A percentile compares a stretch with the other conserved stretches of the same genome.
These are phyloP conservation scores for Alternaria arbusti DNA, from an alignment of 2,329 filamentous ascomycete species.

Conservation along the genomic window DNA sequence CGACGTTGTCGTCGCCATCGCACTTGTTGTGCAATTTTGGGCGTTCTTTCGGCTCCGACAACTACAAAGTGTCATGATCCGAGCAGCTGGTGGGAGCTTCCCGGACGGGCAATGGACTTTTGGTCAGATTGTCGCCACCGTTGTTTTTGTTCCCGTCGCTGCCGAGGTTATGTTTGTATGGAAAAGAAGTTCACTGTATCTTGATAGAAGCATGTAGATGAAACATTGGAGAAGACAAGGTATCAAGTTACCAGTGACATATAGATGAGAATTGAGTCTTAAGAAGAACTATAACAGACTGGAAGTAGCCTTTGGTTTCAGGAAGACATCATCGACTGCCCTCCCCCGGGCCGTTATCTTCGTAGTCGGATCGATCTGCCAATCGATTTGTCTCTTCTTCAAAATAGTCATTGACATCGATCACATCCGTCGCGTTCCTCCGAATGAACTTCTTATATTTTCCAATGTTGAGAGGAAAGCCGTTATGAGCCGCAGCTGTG, in stretches of 20 bases:
- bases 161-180: slow-evolving; percentile 8
- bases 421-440: not conserved
- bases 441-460: slow-evolving; percentile 8
- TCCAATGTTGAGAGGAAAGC: slow-evolving; percentile 21
- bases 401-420: not conserved
- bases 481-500: slow-evolving; percentile 12
- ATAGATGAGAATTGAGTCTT: not conserved
- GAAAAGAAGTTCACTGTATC: not conserved
- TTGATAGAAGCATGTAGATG: not conserved
- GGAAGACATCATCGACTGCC: no score
- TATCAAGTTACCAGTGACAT: not conserved
- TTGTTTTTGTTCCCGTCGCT: slow-evolving; percentile 27
- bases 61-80: slow-evolving; percentile 22
- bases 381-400: slow-evolving; percentile 1
- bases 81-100: slow-evolving; percentile 14
- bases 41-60: slow-evolving; percentile 22
- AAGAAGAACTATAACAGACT: not conserved
- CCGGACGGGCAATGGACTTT: slow-evolving; percentile 26
- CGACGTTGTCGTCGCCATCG: not conserved
- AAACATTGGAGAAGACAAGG: not conserved
- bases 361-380: not conserved
- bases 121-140: slow-evolving; percentile 27
- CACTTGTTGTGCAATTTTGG: slow-evolving; percentile 24
- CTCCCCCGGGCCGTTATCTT: not conserved
- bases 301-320: no score